Base-by-base conservation (phyloP, 177 flowering plant species). In the Vitis hybrid region DNA sequence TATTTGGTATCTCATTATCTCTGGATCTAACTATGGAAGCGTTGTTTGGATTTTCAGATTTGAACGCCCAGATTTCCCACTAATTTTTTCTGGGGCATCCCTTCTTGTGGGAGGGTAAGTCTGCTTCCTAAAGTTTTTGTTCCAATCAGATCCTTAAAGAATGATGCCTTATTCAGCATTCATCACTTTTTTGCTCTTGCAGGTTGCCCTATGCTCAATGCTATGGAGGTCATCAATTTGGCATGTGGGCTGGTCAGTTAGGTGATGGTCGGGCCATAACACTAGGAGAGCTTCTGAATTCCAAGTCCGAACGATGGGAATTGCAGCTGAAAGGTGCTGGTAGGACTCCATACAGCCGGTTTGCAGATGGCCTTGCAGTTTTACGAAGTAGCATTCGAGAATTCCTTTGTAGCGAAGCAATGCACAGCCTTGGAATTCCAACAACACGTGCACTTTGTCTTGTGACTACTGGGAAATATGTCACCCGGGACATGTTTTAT, bases 191-290 rank as follows among this genome's bases (percentile, higher is more conserved):
- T 70, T 58, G 48, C 27, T 57, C 32, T 59, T 70, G 18, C 83
- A 93, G 99, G 70, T 60, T 87, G 74, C 85, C 99, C 4, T 96
- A 96, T 81, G 97, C 99, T 70, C 99, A 96, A 68, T 91, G 97
- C 82, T 96, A 96, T 81, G 99, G 99, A 61, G 99, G 99, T 52
- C 99, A 96, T 82, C 99, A 96, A 70, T 96, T 96, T 83, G 99
- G 99, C 52, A 87, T 80, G 83, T 96, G 98, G 98, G 99, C 99
- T 78, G 99, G 97, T 55, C 99, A 96, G 82, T 79, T 96, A 70
- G 99, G 98, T 76, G 99, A 96, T 88, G 98, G 98, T 57, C 88
- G 99, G 61, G 98, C 99, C 51, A 88, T 96, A 66, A 91, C 99
- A 6, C 86, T 96, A 11, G 99, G 98, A 11, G 98, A 96, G 75